Base-by-base conservation (phyloP, 116 monocot species). In the Phalaenopsis hybrid region DNA sequence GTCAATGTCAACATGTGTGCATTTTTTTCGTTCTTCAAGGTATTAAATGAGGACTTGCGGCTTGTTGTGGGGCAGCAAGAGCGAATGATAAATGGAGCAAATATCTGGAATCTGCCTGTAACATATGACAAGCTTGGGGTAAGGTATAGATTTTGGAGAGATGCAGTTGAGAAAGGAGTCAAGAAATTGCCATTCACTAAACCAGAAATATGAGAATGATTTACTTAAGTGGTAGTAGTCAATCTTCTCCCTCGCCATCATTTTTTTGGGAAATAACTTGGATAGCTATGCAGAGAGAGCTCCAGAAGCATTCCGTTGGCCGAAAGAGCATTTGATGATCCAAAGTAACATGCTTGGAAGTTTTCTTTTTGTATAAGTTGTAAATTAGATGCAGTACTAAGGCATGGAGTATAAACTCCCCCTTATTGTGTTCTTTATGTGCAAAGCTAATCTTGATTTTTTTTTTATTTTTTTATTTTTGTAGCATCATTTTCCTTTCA, bases 81-180 rank as follows among this genome's bases (percentile, higher is more conserved):
- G 1, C 81, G 97, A 80, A 98, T 98, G 97, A 88, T 86, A 59
- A 93, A 86, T 76, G 97, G 97, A 12, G 97, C 89, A 28, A 94
- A 98, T 83, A 83, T 98, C 8, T 98, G 97, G 97, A 98, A 94
- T 75, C 82, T 81, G 86, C 97, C 97, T 1, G 91, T 98, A 18
- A 87, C 90, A 9, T 98, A 98, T 46, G 97, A 98, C 74, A 98
- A 98, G 83, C 90, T 94, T 43, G 94, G 97, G 0, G 34, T 96
- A 6, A 89, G 96, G 46, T 96, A 96, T 46, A 83, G 96, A 70
- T 15, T 90, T 77, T 96, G 96, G 94, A 91, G 96, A 82, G 91
- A 92, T 50, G 85, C 94, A 21, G 80, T 96, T 72, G 94, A 96
- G 79, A 20, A 74, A 50, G 92, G 86, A 23, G 61, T 75, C 5